Evolutionary conservation across 768 basidiomycete species (phyloP), one percentile per base, ranked within the genome.

Genomic region (Collybiopsis confluens): DNA sequence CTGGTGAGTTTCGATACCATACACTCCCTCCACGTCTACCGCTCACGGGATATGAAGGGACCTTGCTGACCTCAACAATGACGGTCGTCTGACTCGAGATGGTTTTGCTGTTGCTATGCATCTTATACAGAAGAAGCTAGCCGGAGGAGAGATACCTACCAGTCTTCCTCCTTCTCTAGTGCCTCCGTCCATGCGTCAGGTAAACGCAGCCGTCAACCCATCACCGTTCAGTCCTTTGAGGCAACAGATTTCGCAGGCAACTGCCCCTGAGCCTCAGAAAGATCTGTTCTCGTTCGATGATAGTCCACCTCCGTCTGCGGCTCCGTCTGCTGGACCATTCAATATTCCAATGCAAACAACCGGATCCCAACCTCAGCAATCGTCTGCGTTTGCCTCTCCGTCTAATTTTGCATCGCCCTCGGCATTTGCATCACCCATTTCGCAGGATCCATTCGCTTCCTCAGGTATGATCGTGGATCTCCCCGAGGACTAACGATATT

Each of bases 61-160:
- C 68, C 80, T 99, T 18, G 79, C 93, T 24, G 96, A 98, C 64
- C 78, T 98, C 21, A 83, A 88, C 57, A 88, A 87, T 48, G 88
- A 96, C 54, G 97, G 97, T 1, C 80, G 77, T 52, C 75, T 99
- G 45, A 93, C 86, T 2, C 80, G 85, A 49, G 95, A 98, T 45
- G 92, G 93, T 13, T 98, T 99, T 68, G 96, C 97, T 7, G 87
- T 98, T 42, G 97, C 94, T 3, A 83, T 95, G 83, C 82, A 96
- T 70, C 79, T 99, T 33, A 98, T 99, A 61, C 90, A 91, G 68
- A 80, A 80, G 63, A 92, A 87, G 67, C 71, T 97, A 8, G 76
- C 81, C 6, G 94, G 96, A 16, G 83, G 82, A 57, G 86, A 89
- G 2, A 69, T 97, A 42, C 92, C 92, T 0, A 61, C 74, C 0